Base-by-base conservation (phyloP, 2,329 filamentous ascomycete genomes). In the Colletotrichum phormii region DNA sequence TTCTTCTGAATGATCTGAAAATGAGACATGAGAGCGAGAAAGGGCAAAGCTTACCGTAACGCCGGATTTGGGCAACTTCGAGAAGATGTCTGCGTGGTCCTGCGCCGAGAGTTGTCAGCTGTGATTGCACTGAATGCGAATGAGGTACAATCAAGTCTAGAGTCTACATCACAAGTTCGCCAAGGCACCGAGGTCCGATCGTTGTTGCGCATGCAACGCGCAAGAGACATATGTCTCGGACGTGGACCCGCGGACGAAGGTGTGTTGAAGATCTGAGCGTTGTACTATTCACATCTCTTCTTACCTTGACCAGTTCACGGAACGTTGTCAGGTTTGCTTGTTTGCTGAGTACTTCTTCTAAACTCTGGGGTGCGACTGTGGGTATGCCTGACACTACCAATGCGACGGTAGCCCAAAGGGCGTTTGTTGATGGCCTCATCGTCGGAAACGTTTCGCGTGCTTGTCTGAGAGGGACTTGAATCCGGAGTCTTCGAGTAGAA, bases 41-140 rank as follows among this genome's bases (percentile, higher is more conserved):
- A 37, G 11, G 12, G 78, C n/a, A 18, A 49, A n/a, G 15, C 83
- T 71, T 78, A 86, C 84, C 12, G 86, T 88, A 49, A 86, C 81
- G 62, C 86, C 86, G 18, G 80, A 76, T 51, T 81, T 84, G 24
- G 85, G 85, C 13, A 87, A 74, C 66, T 86, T 80, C 4, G 85
- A 77, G 11, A 87, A 77, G 51, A 86, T 79, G 29, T 85, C 80
- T 8, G 85, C 83, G 68, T 86, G 84, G 80, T 86, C 83, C 84
- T 73, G 26, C 33, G 7, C 1, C 4, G 22, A 18, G 3, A 5
- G 26, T 24, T n/a, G 67, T 64, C 29, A 73, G 67, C 61, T 35
- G 22, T 8, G 11, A 42, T 18, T 8, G 3, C 55, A 18, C 13
- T 33, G 4, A 22, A 22, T 53, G 8, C 18, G 15, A 9, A 54